Conservation (phyloP, 352 stramenopile species). For the Pythium dissotocum region DNA sequence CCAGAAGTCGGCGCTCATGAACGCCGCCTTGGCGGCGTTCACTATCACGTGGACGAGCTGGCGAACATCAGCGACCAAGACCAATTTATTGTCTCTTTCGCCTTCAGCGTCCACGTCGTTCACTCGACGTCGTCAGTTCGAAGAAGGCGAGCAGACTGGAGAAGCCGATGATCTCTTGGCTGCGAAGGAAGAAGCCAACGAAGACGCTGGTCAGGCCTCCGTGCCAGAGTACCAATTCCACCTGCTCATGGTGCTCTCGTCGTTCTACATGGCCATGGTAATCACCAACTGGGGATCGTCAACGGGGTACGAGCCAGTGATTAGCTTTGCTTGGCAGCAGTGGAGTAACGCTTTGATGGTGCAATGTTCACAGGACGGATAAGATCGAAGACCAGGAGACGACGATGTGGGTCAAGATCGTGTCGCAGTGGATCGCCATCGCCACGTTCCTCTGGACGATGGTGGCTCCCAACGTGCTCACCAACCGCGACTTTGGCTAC, state of each 20-base stretch:
- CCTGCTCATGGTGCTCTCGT: conserved; percentile 67
- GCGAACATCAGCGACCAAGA: conserved; percentile 65
- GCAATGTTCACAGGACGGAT: conserved; percentile 28
- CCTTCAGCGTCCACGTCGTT: conserved; percentile 23
- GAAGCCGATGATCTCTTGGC: conserved; percentile 12
- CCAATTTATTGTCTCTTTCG: conserved; percentile 48
- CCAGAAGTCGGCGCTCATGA: conserved; percentile 45
- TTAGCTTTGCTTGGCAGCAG: too few species aligned
- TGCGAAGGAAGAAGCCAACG: conserved; percentile 16
- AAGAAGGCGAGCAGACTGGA: not conserved
- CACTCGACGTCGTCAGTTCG: not conserved
- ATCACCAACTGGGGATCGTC: conserved; percentile 77
- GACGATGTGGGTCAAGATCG: conserved; percentile 95
- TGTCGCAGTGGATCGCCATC: conserved; percentile 90
- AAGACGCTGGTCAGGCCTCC: not conserved
- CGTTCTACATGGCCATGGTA: conserved; percentile 85
- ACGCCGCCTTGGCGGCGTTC: conserved; percentile 41
- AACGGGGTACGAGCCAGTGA: conserved; percentile 37
- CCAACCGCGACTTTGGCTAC: too few species aligned
- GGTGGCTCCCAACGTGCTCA: conserved; percentile 59
- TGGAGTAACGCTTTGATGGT: too few species aligned
- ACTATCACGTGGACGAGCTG: conserved; percentile 68
- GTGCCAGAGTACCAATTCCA: conserved; percentile 79
- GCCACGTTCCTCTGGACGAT: conserved; percentile 95
- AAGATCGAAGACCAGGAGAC: conserved; percentile 54